Conservation (phyloP, 352 stramenopile species). For the Elongisporangium prolatum region DNA sequence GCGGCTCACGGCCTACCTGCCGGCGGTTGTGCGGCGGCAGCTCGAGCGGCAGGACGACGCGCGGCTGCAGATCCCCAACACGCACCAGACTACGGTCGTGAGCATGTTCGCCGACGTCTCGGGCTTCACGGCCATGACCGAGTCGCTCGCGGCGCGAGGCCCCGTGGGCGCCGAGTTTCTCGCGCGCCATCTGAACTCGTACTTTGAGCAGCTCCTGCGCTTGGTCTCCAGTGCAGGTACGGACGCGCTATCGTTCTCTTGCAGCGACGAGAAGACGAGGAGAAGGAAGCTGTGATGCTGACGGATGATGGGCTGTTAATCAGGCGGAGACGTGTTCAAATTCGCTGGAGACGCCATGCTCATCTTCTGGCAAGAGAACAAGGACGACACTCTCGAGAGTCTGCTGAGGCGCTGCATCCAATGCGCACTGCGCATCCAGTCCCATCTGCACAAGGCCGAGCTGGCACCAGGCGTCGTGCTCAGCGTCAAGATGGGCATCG, state of each 20-base stretch:
- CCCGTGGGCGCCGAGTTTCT: slow-evolving; percentile 88
- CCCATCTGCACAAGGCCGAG: slow-evolving; percentile 83
- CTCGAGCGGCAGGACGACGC: slow-evolving; percentile 56
- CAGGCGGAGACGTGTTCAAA: slow-evolving; percentile 89
- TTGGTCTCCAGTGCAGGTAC: slow-evolving; percentile 68
- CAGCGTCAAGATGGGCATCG: slow-evolving; percentile 94
- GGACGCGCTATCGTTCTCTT: not conserved
- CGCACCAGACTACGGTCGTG: slow-evolving; percentile 73
- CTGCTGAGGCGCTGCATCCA: slow-evolving; percentile 81
- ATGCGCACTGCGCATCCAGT: slow-evolving; percentile 89
- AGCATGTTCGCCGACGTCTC: slow-evolving; percentile 94
- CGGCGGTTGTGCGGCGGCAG: slow-evolving; percentile 71
- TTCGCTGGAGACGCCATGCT: slow-evolving; percentile 95
- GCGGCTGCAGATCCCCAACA: slow-evolving; percentile 50
- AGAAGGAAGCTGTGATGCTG: not conserved
- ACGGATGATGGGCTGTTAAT: slow-evolving; percentile 1
- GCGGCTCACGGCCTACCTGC: slow-evolving; percentile 77
- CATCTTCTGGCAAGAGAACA: slow-evolving; percentile 91
- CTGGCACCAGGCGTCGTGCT: slow-evolving; percentile 82
- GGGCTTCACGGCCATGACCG: slow-evolving; percentile 92
- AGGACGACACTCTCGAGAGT: slow-evolving; percentile 84
- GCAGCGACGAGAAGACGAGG: not conserved
- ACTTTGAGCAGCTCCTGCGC: slow-evolving; percentile 85
- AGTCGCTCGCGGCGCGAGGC: slow-evolving; percentile 83
- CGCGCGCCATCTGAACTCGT: slow-evolving; percentile 91